Percentiles rank a stretch among this genome's conserved stretches.
Conservation (phyloP, 768 basidiomycete genomes). For the Cyclocybe aegerita region DNA sequence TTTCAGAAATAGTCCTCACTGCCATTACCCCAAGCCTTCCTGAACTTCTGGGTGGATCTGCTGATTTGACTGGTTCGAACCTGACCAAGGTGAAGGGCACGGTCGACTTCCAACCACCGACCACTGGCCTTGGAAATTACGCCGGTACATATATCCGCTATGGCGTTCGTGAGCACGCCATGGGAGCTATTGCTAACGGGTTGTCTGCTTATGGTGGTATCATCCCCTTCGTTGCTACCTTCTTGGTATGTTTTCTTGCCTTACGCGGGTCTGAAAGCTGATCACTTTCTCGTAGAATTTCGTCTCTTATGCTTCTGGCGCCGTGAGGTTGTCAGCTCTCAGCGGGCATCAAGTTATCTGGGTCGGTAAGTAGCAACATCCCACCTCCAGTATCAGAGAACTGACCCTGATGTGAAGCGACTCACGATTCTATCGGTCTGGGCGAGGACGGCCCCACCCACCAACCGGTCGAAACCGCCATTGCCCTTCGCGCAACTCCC, state of each 20-base stretch:
- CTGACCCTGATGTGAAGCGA: slow-evolving; percentile 47
- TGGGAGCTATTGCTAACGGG: slow-evolving; percentile 96
- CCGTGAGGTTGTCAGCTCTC: slow-evolving; percentile 87
- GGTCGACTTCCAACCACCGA: slow-evolving; percentile 91
- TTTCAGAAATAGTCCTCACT: slow-evolving; percentile 86
- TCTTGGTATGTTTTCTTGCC: slow-evolving; percentile 57
- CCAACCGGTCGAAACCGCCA: slow-evolving; percentile 89
- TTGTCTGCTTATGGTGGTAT: slow-evolving; percentile 87
- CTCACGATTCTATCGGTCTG: slow-evolving; percentile 91
- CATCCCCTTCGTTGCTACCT: slow-evolving; percentile 89
- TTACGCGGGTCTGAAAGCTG: neutral
- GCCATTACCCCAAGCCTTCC: slow-evolving; percentile 74
- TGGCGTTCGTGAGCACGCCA: slow-evolving; percentile 96
- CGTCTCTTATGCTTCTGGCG: slow-evolving; percentile 91
- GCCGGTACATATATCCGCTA: slow-evolving; percentile 90
- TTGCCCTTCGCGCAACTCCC: slow-evolving; percentile 84
- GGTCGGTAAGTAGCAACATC: slow-evolving; percentile 61
- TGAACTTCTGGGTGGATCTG: slow-evolving; percentile 86
- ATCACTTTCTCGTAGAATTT: slow-evolving; percentile 62
- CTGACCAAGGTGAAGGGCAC: slow-evolving; percentile 82
- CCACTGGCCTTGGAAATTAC: slow-evolving; percentile 81
- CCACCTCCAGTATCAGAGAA: neutral
- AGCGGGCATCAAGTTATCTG: slow-evolving; percentile 90
- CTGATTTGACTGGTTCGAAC: slow-evolving; percentile 91
- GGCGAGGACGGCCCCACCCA: slow-evolving; percentile 97